Percentiles rank a stretch among this genome's conserved stretches.
Evolutionary conservation across 129 eudicot species (phyloP).

Genomic region (Artemisia argyi): DNA sequence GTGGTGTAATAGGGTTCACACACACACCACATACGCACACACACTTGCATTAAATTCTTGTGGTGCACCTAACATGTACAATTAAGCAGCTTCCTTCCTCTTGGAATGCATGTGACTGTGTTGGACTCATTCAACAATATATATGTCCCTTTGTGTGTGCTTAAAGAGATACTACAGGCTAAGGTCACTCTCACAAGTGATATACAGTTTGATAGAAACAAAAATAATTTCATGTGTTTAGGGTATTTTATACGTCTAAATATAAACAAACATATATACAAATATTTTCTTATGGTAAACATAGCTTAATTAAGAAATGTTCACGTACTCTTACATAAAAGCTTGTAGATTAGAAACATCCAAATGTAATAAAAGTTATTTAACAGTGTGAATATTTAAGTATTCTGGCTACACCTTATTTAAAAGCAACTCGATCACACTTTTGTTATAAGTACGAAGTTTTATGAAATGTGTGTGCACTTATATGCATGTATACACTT

Average conservation of each 20-base stretch:
- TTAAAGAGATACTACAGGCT: conserved; percentile 16
- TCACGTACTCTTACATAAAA: too few relatives aligned
- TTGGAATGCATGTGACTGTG: conserved; percentile 42
- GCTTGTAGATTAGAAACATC: too few relatives aligned
- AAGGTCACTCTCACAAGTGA: conserved; percentile 25
- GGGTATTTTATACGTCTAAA: conserved; percentile 19
- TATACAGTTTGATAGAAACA: conserved; percentile 20
- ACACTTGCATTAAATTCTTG: conserved; percentile 47
- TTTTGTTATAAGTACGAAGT: too few relatives aligned
- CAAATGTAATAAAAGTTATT: too few relatives aligned
- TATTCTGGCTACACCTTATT: too few relatives aligned
- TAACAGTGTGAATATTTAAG: too few relatives aligned
- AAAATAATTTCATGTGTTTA: background rate
- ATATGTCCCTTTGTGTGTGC: conserved; percentile 25
- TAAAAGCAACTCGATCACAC: too few relatives aligned
- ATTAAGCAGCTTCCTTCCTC: conserved; percentile 23
- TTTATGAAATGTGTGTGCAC: too few relatives aligned
- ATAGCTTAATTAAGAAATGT: too few relatives aligned
- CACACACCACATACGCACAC: conserved; percentile 33
- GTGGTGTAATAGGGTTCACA: conserved; percentile 41
- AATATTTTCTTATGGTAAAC: background rate
- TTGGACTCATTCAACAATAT: conserved; percentile 41
- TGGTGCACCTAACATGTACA: conserved; percentile 44
- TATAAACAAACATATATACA: background rate
- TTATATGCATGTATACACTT: too few relatives aligned